These are phyloP conservation scores for Porcisia hertigi DNA, from an alignment of 208 protist genomes.

Conservation along the genomic window DNA sequence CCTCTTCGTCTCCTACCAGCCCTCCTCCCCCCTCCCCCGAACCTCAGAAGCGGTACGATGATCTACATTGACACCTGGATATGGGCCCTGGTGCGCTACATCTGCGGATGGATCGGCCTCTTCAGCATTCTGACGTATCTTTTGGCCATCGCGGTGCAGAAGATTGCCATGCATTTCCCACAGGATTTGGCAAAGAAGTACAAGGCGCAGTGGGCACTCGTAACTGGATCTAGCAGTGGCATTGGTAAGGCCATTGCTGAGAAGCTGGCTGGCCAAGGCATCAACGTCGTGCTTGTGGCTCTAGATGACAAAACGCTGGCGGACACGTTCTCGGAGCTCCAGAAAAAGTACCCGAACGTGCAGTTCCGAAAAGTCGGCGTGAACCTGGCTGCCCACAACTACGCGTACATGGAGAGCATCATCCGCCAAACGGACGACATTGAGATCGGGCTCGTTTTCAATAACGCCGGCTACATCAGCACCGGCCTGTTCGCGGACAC, in stretches of 20 bases:
- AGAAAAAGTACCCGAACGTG: conserved; percentile 64
- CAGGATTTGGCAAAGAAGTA: conserved; percentile 83
- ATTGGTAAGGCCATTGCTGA: conserved; percentile 94
- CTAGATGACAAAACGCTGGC: conserved; percentile 89
- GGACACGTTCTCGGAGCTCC: conserved; percentile 74
- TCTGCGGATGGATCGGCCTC: conserved; percentile 68
- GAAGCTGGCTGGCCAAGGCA: conserved; percentile 90
- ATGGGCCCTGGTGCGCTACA: conserved; percentile 61
- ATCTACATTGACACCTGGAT: conserved; percentile 65
- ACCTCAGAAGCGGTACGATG: conserved; percentile 32
- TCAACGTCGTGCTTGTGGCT: conserved; percentile 92
- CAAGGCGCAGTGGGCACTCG: conserved; percentile 83
- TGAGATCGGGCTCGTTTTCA: conserved; percentile 82
- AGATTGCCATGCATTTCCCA: conserved; percentile 62
- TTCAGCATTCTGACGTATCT: conserved; percentile 83
- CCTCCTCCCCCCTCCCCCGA: background rate
- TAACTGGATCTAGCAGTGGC: conserved; percentile 95
- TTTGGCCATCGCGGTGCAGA: conserved; percentile 44
- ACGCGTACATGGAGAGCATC: conserved; percentile 79
- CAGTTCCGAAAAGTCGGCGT: conserved; percentile 89
- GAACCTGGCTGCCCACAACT: conserved; percentile 79
- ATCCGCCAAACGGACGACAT: conserved; percentile 69
- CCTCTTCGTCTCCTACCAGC: background rate
- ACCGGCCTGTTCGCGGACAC: conserved; percentile 92
- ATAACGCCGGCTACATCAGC: conserved; percentile 95